Evolutionary conservation across 805 yeast species (phyloP), one percentile per base, ranked within the genome.

Genomic region (Candida hispaniensis): DNA sequence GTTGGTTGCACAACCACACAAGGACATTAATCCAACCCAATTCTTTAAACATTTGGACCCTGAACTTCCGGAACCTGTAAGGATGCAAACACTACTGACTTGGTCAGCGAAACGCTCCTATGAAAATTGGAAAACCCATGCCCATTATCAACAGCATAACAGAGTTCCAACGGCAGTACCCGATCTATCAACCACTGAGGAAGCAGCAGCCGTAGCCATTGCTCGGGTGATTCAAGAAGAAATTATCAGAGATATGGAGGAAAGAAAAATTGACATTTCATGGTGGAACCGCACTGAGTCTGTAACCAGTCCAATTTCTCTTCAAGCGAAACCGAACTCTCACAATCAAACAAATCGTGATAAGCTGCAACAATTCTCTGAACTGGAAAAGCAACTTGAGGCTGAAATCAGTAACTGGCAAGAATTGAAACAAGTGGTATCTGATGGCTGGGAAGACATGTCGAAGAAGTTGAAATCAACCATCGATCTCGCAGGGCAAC

Each of bases 191-290:
- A 54, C 40, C 46, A 44, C 42, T 40, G 50, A 34, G 20, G 50
- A 38, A 18, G 44, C 32, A 23, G 48, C 50, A n/a, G 49, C 51
- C 3, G 13, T 38, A 17, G 39, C 28, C 21, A 44, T 76, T 22
- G 78, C 83, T 13, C 67, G 70, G 40, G 72, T 71, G 3, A 74
- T 80, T 25, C 68, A 73, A 48, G 76, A 74, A 36, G 82, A 76
- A 47, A 47, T 77, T 4, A 54, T 78, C 6, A 55, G 66, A 17
- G 82, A 74, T 45, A 53, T 80, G 38, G 59, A 63, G 11, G 67
- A 71, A 22, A 82, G 81, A 6, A 61, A 63, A 39, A 63, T 79
- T 10, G 59, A 69, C 32, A 71, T 79, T 3, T 72, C 78, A 48
- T 80, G 91, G 93, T 75, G 77, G 66, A 62, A 60, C 34, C 52